phyloP scores from a whole-genome alignment of 176 grass and related monocot genomes.

The barley (Hordeum vulgare) region DNA sequence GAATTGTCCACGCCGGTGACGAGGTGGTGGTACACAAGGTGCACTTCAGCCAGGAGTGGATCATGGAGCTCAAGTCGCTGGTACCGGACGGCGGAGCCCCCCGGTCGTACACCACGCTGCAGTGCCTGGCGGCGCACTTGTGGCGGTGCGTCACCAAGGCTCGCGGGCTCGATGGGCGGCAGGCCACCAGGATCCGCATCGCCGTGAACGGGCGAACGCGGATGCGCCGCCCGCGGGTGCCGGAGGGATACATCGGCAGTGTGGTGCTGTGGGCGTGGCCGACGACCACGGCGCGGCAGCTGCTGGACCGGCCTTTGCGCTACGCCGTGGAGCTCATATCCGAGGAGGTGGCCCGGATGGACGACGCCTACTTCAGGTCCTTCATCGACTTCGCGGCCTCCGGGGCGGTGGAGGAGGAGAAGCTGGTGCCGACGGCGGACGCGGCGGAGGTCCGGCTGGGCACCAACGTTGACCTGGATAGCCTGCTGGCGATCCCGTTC shows the following conservation, averaged over 20 bases:
- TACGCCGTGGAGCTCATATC: neutral
- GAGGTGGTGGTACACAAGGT: neutral
- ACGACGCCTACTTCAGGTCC: conserved; percentile 16
- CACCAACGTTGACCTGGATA: no score
- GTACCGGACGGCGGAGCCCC: neutral
- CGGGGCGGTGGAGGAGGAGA: conserved; percentile 26
- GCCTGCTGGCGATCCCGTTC: neutral
- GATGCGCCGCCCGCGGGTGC: neutral
- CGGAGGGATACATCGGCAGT: neutral
- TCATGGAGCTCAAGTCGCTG: neutral
- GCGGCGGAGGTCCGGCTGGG: no score
- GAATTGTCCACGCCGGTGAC: neutral
- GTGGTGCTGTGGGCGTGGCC: conserved; percentile 15
- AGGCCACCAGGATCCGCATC: neutral
- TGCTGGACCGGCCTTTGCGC: neutral
- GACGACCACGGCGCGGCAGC: neutral
- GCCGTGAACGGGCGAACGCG: conserved; percentile 3
- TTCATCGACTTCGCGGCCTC: conserved; percentile 25
- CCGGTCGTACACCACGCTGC: neutral
- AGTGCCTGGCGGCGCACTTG: conserved; percentile 12
- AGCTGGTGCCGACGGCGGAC: conserved; percentile 24
- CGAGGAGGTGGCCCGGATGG: neutral
- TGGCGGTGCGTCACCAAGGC: neutral
- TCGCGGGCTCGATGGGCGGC: neutral
- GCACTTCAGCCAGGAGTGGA: neutral